Percentiles rank a stretch among this genome's conserved stretches.
Evolutionary conservation across 78 protist species (phyloP).

Genomic region (Dictyostelium brefeldianum): DNA sequence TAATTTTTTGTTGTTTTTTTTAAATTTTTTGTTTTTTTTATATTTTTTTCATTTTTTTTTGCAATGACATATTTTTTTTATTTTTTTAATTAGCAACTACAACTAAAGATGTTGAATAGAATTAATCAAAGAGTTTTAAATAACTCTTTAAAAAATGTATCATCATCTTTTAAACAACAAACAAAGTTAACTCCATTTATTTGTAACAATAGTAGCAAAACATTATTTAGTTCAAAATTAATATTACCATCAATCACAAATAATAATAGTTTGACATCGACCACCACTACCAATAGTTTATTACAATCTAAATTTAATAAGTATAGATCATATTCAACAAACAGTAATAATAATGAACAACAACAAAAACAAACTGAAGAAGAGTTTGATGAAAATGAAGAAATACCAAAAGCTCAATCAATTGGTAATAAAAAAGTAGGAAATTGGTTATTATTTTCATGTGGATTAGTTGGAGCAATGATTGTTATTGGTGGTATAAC

Average conservation of each 20-base stretch:
- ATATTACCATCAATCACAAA: not conserved
- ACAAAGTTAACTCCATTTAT: not conserved
- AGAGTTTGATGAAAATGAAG: not conserved
- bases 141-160: too few species aligned
- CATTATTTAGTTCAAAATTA: not conserved
- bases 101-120: not conserved
- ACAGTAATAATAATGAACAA: not conserved
- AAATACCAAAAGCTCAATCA: not conserved
- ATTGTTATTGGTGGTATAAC: conserved; percentile 96
- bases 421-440: conserved; percentile 43
- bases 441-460: conserved; percentile 69
- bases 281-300: not conserved
- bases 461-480: conserved; percentile 79
- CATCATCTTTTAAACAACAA: not conserved
- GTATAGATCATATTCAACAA: conserved; percentile 36
- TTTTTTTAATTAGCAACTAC: not conserved
- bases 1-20: not conserved
- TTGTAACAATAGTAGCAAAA: not conserved
- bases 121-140: not conserved
- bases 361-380: conserved; percentile 4
- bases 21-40: not conserved
- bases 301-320: not conserved
- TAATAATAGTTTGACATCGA: not conserved
- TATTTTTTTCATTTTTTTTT: not conserved
- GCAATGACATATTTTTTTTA: not conserved